These are phyloP conservation scores for Cladosporium sp. DNA, from an alignment of 2,329 filamentous ascomycete genomes.

Conservation along the genomic window DNA sequence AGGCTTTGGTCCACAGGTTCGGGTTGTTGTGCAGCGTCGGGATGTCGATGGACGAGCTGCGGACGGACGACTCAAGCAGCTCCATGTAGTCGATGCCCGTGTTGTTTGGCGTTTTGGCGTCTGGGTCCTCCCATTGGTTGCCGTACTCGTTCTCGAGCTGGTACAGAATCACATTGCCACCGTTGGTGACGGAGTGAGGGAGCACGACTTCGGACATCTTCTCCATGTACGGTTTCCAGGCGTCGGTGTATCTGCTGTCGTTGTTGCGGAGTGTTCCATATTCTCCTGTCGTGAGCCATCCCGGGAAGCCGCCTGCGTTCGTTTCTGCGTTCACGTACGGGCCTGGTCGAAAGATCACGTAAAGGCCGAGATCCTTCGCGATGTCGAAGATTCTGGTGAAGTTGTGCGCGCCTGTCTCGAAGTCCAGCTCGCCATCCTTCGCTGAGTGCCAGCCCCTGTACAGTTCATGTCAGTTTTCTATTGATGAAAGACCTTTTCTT, in stretches of 20 bases:
- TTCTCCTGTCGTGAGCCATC: constrained; percentile 67
- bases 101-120: constrained; percentile 44
- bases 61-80: constrained; percentile 48
- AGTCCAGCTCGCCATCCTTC: constrained; percentile 37
- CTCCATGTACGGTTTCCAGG: constrained; percentile 64
- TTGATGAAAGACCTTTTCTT: no score
- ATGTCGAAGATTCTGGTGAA: constrained; percentile 73
- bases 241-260: constrained; percentile 57
- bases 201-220: constrained; percentile 64
- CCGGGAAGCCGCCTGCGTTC: constrained; percentile 73
- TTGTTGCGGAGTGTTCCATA: constrained; percentile 61
- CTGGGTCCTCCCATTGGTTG: constrained; percentile 31
- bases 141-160: constrained; percentile 51
- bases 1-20: constrained; percentile 55
- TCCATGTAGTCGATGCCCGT: constrained; percentile 55
- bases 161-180: constrained; percentile 70
- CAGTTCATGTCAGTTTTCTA: constrained; percentile 57
- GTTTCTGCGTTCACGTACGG: constrained; percentile 65
- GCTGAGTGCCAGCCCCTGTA: constrained; percentile 52
- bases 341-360: constrained; percentile 57
- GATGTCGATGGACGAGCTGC: constrained; percentile 53
- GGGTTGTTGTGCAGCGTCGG: constrained; percentile 57
- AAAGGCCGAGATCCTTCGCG: constrained; percentile 68
- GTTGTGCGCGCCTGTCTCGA: constrained; percentile 51
- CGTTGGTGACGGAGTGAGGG: constrained; percentile 75